Evolutionary conservation across 1,139 yeast species (phyloP).

Genomic region (Pichia inconspicua): DNA sequence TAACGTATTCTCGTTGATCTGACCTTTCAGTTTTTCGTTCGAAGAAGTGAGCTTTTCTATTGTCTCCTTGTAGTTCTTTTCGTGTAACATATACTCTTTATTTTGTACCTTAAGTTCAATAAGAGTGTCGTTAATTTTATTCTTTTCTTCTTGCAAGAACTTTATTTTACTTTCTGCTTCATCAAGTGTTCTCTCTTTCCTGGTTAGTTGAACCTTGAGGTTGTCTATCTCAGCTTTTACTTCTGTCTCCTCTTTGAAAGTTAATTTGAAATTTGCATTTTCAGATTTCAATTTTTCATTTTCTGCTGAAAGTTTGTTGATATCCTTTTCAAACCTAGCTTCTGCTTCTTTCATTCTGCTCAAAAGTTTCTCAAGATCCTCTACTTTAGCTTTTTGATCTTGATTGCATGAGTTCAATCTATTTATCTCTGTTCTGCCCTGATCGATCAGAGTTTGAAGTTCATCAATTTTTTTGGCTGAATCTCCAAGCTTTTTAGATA

Average conservation of each 20-base stretch:
- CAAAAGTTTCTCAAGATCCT: conserved; percentile 22
- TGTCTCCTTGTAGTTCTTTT: conserved; percentile 31
- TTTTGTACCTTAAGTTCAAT: conserved; percentile 38
- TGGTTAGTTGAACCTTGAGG: conserved; percentile 22
- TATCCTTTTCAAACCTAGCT: conserved; percentile 10
- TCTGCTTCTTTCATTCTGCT: conserved; percentile 9
- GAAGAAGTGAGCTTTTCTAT: conserved; percentile 35
- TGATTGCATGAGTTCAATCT: conserved; percentile 5
- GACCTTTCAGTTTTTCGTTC: conserved; percentile 34
- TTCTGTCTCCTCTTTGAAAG: conserved; percentile 31
- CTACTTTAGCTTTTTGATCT: conserved; percentile 26
- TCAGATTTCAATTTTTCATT: conserved; percentile 26
- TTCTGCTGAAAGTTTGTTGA: conserved; percentile 22
- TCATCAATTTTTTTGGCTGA: conserved; percentile 11
- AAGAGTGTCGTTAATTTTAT: conserved; percentile 34
- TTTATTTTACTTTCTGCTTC: conserved; percentile 29
- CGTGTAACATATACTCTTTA: conserved; percentile 35
- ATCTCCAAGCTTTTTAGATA: conserved; percentile 19
- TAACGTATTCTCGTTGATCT: conserved; percentile 29
- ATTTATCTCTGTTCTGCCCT: conserved; percentile 8
- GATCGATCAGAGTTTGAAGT: conserved; percentile 7
- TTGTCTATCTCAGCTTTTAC: conserved; percentile 27
- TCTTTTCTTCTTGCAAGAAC: conserved; percentile 35
- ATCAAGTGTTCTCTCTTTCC: conserved; percentile 20
- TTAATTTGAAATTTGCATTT: conserved; percentile 14